Conservation (phyloP, 768 basidiomycete species). For the Lenzites betulinus region DNA sequence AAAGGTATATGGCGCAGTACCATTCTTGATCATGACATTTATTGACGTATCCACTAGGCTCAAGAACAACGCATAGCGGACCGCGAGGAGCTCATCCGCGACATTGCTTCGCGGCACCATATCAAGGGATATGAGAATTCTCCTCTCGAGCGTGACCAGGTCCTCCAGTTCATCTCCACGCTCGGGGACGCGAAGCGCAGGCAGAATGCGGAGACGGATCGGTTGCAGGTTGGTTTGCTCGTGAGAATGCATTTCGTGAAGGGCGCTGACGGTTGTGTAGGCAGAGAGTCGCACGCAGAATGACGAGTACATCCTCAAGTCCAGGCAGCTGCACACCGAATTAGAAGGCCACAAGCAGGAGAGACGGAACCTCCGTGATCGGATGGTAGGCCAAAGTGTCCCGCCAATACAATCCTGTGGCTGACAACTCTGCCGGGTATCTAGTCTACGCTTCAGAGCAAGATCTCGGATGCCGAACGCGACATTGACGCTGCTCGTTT, state of each 20-base stretch:
- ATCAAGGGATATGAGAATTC: slow-evolving; percentile 76
- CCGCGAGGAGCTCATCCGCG: slow-evolving; percentile 74
- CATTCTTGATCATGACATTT: not conserved
- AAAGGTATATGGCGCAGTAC: slow-evolving; percentile 46
- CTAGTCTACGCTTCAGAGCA: slow-evolving; percentile 40
- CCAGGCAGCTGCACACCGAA: slow-evolving; percentile 56
- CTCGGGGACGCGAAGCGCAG: slow-evolving; percentile 63
- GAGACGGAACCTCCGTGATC: slow-evolving; percentile 51
- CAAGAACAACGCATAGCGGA: slow-evolving; percentile 70
- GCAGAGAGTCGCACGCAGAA: slow-evolving; percentile 54
- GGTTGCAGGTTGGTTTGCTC: slow-evolving; percentile 56
- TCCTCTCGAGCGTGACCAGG: slow-evolving; percentile 69
- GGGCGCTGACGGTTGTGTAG: slow-evolving; percentile 36
- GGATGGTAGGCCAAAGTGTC: slow-evolving; percentile 48
- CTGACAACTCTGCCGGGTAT: not conserved
- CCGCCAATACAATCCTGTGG: not conserved
- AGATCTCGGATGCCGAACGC: slow-evolving; percentile 54
- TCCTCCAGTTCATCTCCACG: slow-evolving; percentile 70
- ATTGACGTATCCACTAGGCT: slow-evolving; percentile 45
- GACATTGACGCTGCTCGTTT: slow-evolving; percentile 57
- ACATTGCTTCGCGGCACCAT: slow-evolving; percentile 63
- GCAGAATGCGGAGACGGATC: slow-evolving; percentile 65
- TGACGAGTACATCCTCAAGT: slow-evolving; percentile 66
- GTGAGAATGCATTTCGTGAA: not conserved
- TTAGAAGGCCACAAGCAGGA: slow-evolving; percentile 57